Evolutionary conservation across 2,329 filamentous ascomycete genomes (phyloP).

Genomic region (Ramichloridium luteum): DNA sequence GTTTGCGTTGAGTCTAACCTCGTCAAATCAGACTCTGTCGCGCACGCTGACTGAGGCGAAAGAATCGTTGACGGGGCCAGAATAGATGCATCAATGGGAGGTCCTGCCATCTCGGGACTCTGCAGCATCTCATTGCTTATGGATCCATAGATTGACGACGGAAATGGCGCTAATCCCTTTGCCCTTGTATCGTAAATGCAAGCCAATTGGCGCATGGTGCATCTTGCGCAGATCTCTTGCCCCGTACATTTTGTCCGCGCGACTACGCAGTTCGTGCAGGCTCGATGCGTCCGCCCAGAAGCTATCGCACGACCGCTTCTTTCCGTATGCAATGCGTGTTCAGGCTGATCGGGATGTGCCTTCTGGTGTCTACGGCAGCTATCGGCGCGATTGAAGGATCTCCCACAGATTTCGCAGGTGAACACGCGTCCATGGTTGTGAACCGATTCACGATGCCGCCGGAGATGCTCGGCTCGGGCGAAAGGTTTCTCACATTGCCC

Average conservation of each 20-base stretch:
- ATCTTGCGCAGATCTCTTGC: conserved; percentile 3
- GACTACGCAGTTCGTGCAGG: conserved; percentile 3
- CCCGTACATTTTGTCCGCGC: conserved; percentile 6
- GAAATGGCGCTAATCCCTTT: conserved; percentile 2
- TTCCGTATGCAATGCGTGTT: no score
- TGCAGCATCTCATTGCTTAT: no score
- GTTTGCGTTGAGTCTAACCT: no score
- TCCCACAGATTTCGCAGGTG: conserved; percentile 2
- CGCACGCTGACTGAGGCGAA: no score
- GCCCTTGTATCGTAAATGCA: conserved; percentile 3
- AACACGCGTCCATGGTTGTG: neutral
- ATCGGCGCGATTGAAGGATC: conserved; percentile 5
- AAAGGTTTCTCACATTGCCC: no score
- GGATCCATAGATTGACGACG: neutral
- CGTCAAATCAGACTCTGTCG: conserved; percentile 1
- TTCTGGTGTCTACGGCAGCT: conserved; percentile 4
- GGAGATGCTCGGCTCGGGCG: conserved; percentile 2
- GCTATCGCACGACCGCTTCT: no score
- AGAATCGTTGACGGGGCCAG: neutral
- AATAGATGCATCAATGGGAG: no score
- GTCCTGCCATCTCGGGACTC: no score
- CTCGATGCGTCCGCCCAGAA: conserved; percentile 1
- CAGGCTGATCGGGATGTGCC: conserved; percentile 2
- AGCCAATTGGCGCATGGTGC: conserved; percentile 1
- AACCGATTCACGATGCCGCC: conserved; percentile 2